Percentiles rank a stretch among this genome's conserved stretches.
Conservation (phyloP, 495 filamentous ascomycete genomes). For the Aspergillus olivimuriae region DNA sequence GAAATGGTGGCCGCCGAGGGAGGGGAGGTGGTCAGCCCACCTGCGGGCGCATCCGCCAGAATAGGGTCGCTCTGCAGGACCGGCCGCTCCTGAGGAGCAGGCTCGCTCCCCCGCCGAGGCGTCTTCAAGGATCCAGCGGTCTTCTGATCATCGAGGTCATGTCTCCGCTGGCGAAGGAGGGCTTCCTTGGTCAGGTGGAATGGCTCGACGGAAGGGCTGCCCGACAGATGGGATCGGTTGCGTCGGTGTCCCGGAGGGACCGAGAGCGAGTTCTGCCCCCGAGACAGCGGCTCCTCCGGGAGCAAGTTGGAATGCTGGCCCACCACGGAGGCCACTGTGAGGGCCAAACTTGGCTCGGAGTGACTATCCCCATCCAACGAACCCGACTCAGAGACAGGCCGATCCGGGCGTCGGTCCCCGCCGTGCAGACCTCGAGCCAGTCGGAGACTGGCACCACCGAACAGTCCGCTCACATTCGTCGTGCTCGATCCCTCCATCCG, state of each 20-base stretch:
- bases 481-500: slow-evolving; percentile 44
- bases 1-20: slow-evolving; percentile 48
- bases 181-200: slow-evolving; percentile 39
- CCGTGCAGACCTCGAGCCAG: slow-evolving; percentile 42
- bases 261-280: slow-evolving; percentile 12
- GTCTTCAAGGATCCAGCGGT: slow-evolving; percentile 15
- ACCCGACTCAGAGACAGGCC: slow-evolving; percentile 50
- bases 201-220: slow-evolving; percentile 36
- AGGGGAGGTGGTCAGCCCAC: slow-evolving; percentile 45
- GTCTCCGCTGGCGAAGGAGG: slow-evolving; percentile 28
- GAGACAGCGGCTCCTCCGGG: slow-evolving; percentile 24
- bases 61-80: slow-evolving; percentile 25
- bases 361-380: slow-evolving; percentile 54
- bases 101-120: slow-evolving; percentile 20
- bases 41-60: slow-evolving; percentile 43
- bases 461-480: slow-evolving; percentile 47
- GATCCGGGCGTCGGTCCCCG: slow-evolving; percentile 42
- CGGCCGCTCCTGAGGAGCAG: slow-evolving; percentile 16
- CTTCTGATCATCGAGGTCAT: slow-evolving; percentile 25
- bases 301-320: slow-evolving; percentile 47
- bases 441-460: slow-evolving; percentile 50
- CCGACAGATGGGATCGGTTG: slow-evolving; percentile 30
- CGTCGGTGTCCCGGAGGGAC: slow-evolving; percentile 24
- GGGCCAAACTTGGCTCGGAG: slow-evolving; percentile 55
- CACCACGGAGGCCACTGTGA: slow-evolving; percentile 57